Evolutionary conservation across 225 moss, liverwort and hornwort genomes (phyloP).

Genomic region (Pseudisothecium myosuroides): DNA sequence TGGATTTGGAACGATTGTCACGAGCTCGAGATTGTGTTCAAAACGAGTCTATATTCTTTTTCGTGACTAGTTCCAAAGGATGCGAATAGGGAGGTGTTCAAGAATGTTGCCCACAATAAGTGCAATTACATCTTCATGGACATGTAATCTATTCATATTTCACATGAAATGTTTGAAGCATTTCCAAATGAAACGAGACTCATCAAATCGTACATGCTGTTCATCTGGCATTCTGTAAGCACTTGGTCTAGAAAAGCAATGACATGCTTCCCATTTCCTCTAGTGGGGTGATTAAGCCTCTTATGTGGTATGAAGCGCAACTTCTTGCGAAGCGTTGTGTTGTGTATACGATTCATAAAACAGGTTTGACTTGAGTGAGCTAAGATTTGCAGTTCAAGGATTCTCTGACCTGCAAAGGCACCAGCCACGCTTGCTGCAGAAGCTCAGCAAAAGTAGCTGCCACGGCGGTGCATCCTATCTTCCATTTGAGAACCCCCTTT

Average conservation of each 20-base stretch:
- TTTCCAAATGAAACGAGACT: neutral
- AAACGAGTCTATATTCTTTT: neutral
- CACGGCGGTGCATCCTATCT: slow-evolving; percentile 41
- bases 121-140: neutral
- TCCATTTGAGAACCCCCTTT: slow-evolving; percentile 56
- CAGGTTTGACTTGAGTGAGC: neutral
- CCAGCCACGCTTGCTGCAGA: slow-evolving; percentile 73
- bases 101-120: neutral
- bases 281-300: neutral
- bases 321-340: neutral
- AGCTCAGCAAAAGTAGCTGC: slow-evolving; percentile 60
- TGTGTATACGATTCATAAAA: neutral
- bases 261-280: neutral
- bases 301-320: neutral
- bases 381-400: neutral
- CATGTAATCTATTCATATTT: neutral
- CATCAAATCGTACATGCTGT: neutral
- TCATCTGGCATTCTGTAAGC: neutral
- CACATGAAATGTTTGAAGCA: neutral
- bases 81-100: neutral
- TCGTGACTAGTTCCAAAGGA: neutral
- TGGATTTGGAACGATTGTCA: neutral
- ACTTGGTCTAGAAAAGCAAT: no score
- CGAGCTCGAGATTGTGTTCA: neutral
- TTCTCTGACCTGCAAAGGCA: slow-evolving; percentile 28